Evolutionary conservation across 192 early-diverging fungal genomes (phyloP).

Genomic region (Phycomyces nitens): DNA sequence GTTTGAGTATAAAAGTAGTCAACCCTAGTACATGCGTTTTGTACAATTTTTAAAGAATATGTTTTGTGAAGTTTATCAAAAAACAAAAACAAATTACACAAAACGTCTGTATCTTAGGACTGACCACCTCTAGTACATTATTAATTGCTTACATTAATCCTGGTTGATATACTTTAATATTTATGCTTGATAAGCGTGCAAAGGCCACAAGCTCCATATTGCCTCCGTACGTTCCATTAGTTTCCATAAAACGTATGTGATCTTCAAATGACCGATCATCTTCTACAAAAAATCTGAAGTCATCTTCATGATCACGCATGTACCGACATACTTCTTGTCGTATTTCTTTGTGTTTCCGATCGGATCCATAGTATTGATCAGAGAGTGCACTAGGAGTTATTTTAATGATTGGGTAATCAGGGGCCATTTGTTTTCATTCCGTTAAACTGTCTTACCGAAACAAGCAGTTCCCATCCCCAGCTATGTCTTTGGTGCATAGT

Average conservation of each 20-base stretch:
- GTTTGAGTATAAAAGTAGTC: not conserved
- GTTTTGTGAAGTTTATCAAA: no score
- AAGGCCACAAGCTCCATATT: slow-evolving; percentile 74
- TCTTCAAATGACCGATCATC: slow-evolving; percentile 54
- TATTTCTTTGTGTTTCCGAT: slow-evolving; percentile 49
- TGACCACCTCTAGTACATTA: no score
- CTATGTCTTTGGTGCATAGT: slow-evolving; percentile 63
- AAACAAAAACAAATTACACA: no score
- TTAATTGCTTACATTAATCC: slow-evolving; percentile 48
- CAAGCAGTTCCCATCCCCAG: slow-evolving; percentile 72
- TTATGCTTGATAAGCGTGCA: slow-evolving; percentile 55
- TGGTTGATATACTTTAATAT: slow-evolving; percentile 69
- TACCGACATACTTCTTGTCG: slow-evolving; percentile 60
- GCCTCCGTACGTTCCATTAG: slow-evolving; percentile 61
- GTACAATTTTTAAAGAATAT: no score
- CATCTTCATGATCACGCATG: slow-evolving; percentile 52
- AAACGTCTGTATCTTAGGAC: no score
- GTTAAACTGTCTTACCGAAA: slow-evolving; percentile 45
- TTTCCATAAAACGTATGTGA: slow-evolving; percentile 59
- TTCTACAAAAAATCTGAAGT: slow-evolving; percentile 64
- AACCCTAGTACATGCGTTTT: no score
- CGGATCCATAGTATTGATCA: slow-evolving; percentile 63
- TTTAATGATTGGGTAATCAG: not conserved
- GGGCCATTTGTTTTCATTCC: slow-evolving; percentile 1
- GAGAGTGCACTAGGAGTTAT: slow-evolving; percentile 54